phyloP scores from a whole-genome alignment of 768 basidiomycete species.

The Amanita muscaria region DNA sequence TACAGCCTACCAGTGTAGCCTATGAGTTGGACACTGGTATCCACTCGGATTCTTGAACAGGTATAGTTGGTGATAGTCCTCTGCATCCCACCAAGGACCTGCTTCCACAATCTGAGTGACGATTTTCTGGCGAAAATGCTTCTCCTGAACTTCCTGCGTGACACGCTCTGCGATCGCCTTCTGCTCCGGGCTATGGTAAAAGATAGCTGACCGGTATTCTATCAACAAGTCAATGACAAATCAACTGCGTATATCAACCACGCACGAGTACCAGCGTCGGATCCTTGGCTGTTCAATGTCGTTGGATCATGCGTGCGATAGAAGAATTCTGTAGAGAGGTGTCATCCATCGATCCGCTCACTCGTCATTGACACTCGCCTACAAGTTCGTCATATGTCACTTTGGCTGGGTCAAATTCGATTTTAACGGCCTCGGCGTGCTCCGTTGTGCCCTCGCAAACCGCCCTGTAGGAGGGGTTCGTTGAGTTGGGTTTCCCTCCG shows the following conservation, averaged over 20 bases:
- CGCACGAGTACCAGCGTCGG: constrained; percentile 71
- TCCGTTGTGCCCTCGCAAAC: constrained; percentile 79
- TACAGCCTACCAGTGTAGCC: constrained; percentile 82
- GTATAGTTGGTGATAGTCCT: constrained; percentile 80
- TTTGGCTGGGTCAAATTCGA: constrained; percentile 75
- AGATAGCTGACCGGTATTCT: constrained; percentile 95
- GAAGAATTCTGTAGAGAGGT: constrained; percentile 63
- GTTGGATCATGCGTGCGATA: constrained; percentile 94
- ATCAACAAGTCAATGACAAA: constrained; percentile 1
- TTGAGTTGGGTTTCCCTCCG: constrained; percentile 48
- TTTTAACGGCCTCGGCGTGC: constrained; percentile 82
- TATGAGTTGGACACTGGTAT: constrained; percentile 89
- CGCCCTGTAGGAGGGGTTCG: constrained; percentile 55
- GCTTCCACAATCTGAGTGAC: constrained; percentile 68
- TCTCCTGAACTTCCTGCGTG: constrained; percentile 74
- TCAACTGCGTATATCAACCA: constrained; percentile 10
- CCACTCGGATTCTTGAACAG: constrained; percentile 78
- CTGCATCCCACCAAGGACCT: constrained; percentile 74
- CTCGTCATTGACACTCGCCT: constrained; percentile 38
- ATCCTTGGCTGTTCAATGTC: constrained; percentile 70
- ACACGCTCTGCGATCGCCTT: constrained; percentile 61
- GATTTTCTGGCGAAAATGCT: constrained; percentile 75
- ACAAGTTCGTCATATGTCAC: constrained; percentile 83
- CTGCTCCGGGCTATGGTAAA: constrained; percentile 70
- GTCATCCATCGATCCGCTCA: neutral